A percentile compares a stretch with the other conserved stretches of the same genome.
Conservation (phyloP, 2,329 filamentous ascomycete genomes). For the Pseudogymnoascus sp. region DNA sequence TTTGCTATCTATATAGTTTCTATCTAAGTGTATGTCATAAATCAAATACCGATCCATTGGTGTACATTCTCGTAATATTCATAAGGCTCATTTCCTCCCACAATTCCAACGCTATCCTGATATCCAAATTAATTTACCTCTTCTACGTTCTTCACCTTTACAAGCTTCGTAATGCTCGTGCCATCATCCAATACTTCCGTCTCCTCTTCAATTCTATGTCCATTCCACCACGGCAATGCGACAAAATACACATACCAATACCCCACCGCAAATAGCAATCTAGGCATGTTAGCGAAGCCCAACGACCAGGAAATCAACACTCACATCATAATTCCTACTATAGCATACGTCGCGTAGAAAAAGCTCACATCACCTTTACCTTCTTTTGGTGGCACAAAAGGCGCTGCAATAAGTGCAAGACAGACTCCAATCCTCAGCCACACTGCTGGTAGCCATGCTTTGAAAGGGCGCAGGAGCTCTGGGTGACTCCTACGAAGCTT, state of each 20-base stretch:
- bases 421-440: slow-evolving; percentile 25
- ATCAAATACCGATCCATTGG: not conserved
- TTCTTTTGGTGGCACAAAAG: slow-evolving; percentile 32
- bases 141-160: slow-evolving; percentile 26
- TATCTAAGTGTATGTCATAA: not conserved
- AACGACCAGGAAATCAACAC: slow-evolving; percentile 22
- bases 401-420: slow-evolving; percentile 29
- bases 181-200: slow-evolving; percentile 56
- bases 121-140: not conserved
- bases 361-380: slow-evolving; percentile 38
- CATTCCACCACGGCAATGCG: slow-evolving; percentile 49
- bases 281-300: slow-evolving; percentile 28
- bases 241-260: slow-evolving; percentile 67
- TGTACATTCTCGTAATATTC: not conserved
- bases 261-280: slow-evolving; percentile 48
- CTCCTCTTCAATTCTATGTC: slow-evolving; percentile 57
- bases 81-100: not conserved
- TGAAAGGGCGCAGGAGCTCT: slow-evolving; percentile 24
- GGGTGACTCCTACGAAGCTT: slow-evolving; percentile 52
- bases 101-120: not conserved
- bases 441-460: slow-evolving; percentile 27
- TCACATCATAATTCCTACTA: slow-evolving; percentile 47
- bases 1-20: not conserved
- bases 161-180: slow-evolving; percentile 55
- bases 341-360: slow-evolving; percentile 48